Base-by-base conservation (phyloP, 371 early-diverging fungal genomes). In the Mycotypha africana region DNA sequence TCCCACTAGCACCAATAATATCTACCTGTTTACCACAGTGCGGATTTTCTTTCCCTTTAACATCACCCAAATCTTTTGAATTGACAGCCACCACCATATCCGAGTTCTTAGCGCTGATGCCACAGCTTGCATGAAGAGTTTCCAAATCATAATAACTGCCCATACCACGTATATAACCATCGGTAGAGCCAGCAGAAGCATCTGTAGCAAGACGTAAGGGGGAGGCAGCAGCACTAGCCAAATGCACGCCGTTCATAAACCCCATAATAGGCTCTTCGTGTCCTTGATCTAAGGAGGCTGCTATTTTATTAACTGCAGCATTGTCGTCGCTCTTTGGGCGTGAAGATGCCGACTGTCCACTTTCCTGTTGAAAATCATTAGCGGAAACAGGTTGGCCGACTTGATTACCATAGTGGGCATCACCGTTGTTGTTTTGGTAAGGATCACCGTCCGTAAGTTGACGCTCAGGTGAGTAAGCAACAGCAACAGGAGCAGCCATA, bases 21-120 rank as follows among this genome's bases (percentile, higher is more conserved):
- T 49, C 65, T 3, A 74, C 60, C 5, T 45, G 20, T 46, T 74
- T 68, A 16, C 72, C 74, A 49, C 84, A 83, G 9, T 71, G 56
- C 3, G 56, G 38, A 14, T 76, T 76, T 3, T 43, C 42, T 10
- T 34, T 35, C 1, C 45, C 24, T 25, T 23, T 34, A 4, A 42
- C 42, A n/a, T n/a, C n/a, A 40, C 62, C 65, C 56, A 73, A 58
- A 32, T 56, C 53, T 4, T 53, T 42, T 8, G 62, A 47, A 30
- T 62, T 62, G 3, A 71, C 25, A 28, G 72, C 70, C 17, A 53
- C 67, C 2, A 69, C 63, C 30, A 61, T 19, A 10, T 71, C 58
- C 1, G 52, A 38, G 25, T 71, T 68, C n/a, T 43, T 48, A 33
- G 45, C 46, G 15, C 38, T 38, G 5, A 46, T 44, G 4, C 72